These are phyloP conservation scores for Blumeria graminis DNA, from an alignment of 2,329 filamentous ascomycete species.

Conservation along the genomic window DNA sequence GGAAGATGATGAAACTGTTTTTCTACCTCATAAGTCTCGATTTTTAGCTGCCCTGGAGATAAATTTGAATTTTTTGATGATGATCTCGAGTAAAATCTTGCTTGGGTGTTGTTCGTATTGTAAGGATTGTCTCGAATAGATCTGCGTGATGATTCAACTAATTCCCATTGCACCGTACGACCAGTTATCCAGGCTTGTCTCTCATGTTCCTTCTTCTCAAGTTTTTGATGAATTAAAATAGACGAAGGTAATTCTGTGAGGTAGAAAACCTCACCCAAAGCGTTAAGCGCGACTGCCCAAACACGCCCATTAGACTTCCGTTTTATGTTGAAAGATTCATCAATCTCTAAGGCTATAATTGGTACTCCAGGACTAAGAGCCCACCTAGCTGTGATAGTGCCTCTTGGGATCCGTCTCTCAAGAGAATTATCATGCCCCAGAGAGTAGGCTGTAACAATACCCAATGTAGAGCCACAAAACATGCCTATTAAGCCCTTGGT, in stretches of 20 bases:
- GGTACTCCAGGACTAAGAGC: slow-evolving; percentile 79
- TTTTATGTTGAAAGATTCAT: slow-evolving; percentile 54
- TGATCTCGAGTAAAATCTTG: slow-evolving; percentile 59
- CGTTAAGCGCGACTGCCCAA: slow-evolving; percentile 87
- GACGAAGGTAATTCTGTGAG: slow-evolving; percentile 44
- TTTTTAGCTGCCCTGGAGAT: slow-evolving; percentile 40
- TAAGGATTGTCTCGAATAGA: slow-evolving; percentile 47
- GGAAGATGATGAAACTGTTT: slow-evolving; percentile 49
- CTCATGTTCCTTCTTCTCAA: slow-evolving; percentile 29
- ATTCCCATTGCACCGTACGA: slow-evolving; percentile 54
- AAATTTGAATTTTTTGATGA: slow-evolving; percentile 52
- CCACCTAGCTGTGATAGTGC: slow-evolving; percentile 74
- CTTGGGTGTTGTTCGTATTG: slow-evolving; percentile 39
- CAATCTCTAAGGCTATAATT: slow-evolving; percentile 60
- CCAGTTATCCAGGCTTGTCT: slow-evolving; percentile 60
- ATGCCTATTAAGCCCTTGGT: slow-evolving; percentile 65
- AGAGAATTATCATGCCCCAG: slow-evolving; percentile 30
- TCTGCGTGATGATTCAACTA: slow-evolving; percentile 57
- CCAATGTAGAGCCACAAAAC: slow-evolving; percentile 59
- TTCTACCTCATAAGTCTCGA: slow-evolving; percentile 66
- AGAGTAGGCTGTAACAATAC: slow-evolving; percentile 61
- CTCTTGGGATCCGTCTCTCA: slow-evolving; percentile 41
- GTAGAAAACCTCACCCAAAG: slow-evolving; percentile 77
- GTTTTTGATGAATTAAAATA: slow-evolving; percentile 21
- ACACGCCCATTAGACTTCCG: slow-evolving; percentile 46